Percentiles rank a stretch among this genome's conserved stretches.
Evolutionary conservation across 768 basidiomycete species (phyloP).

Genomic region (Russula griseocarnosa): DNA sequence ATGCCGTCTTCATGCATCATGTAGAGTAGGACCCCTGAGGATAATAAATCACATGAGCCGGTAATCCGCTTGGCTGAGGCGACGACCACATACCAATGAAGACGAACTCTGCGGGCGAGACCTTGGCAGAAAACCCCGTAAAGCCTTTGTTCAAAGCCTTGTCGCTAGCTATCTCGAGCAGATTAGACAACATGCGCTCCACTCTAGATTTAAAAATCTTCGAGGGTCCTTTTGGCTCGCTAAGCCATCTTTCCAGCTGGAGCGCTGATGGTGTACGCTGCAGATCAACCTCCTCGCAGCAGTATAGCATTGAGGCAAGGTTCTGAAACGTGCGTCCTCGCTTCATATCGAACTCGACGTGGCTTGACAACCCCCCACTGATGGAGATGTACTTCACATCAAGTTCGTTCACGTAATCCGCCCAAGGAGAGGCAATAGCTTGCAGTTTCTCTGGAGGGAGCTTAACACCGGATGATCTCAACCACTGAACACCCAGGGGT

Average conservation of each 20-base stretch:
- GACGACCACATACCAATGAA: slow-evolving; percentile 58
- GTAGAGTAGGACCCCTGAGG: slow-evolving; percentile 63
- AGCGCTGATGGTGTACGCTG: slow-evolving; percentile 44
- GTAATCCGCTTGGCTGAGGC: background rate
- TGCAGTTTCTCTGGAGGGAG: slow-evolving; percentile 63
- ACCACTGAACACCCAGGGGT: background rate
- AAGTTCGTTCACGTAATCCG: slow-evolving; percentile 60
- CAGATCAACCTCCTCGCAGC: slow-evolving; percentile 52
- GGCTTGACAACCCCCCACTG: slow-evolving; percentile 53
- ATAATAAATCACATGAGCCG: background rate
- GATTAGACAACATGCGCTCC: slow-evolving; percentile 48
- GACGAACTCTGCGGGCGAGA: slow-evolving; percentile 75
- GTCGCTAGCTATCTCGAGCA: slow-evolving; percentile 51
- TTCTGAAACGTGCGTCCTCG: slow-evolving; percentile 77
- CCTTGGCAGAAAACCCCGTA: slow-evolving; percentile 47
- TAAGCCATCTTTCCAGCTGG: slow-evolving; percentile 52
- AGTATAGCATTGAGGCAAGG: slow-evolving; percentile 64
- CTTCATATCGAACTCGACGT: slow-evolving; percentile 59
- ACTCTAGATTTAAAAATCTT: slow-evolving; percentile 52
- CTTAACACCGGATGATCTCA: background rate
- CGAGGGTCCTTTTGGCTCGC: slow-evolving; percentile 38
- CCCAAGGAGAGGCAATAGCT: slow-evolving; percentile 68
- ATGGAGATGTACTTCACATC: slow-evolving; percentile 53
- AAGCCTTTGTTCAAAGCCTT: slow-evolving; percentile 34
- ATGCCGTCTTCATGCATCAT: slow-evolving; percentile 42